Evolutionary conservation across 2,329 filamentous ascomycete species (phyloP).

Genomic region (Aschersonia sp.): DNA sequence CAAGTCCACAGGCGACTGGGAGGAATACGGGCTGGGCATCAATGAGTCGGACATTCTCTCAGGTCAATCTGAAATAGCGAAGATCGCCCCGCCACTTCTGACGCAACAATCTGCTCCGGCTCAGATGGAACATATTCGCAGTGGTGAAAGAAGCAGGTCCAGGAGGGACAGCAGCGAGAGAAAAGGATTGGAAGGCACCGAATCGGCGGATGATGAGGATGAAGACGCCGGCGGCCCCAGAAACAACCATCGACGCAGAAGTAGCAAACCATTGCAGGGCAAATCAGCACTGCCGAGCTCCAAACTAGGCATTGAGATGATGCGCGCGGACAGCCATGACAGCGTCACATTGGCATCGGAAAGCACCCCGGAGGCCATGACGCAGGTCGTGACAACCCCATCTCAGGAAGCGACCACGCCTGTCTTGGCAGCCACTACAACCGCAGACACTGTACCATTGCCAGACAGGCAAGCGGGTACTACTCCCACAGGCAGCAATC

Average conservation of each 20-base stretch:
- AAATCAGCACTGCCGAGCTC: constrained; percentile 56
- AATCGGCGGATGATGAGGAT: constrained; percentile 90
- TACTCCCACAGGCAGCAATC: not conserved
- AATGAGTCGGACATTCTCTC: constrained; percentile 40
- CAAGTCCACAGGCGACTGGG: constrained; percentile 64
- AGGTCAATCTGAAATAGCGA: constrained; percentile 18
- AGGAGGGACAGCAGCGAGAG: constrained; percentile 66
- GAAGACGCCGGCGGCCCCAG: constrained; percentile 57
- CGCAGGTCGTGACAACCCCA: constrained; percentile 34
- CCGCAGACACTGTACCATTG: constrained; percentile 3
- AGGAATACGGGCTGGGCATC: constrained; percentile 65
- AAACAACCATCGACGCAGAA: constrained; percentile 32
- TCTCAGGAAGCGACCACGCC: constrained; percentile 24
- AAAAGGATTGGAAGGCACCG: constrained; percentile 55
- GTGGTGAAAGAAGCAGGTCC: constrained; percentile 57
- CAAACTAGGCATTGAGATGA: constrained; percentile 92
- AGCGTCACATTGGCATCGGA: constrained; percentile 47
- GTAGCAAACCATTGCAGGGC: constrained; percentile 20
- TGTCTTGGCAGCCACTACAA: constrained; percentile 9
- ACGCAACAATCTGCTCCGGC: constrained; percentile 52
- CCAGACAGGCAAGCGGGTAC: constrained; percentile 4
- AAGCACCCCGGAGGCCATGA: constrained; percentile 34
- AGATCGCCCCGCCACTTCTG: constrained; percentile 36
- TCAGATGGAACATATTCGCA: constrained; percentile 43
- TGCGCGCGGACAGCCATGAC: constrained; percentile 89